Evolutionary conservation across 495 filamentous ascomycete genomes (phyloP).

Genomic region (Xylaria flabelliformis): DNA sequence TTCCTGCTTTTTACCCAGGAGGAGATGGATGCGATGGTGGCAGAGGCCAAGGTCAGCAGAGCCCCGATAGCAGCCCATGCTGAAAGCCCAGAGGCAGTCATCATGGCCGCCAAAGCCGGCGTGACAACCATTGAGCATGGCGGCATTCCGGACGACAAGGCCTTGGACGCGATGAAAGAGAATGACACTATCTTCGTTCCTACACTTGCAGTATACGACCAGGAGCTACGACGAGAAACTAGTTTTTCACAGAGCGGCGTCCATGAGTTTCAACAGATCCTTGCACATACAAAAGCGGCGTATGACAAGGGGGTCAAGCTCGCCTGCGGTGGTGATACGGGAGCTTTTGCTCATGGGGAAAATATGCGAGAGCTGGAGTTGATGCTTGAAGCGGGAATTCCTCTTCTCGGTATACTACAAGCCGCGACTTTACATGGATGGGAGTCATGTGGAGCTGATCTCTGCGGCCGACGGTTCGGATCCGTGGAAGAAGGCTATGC

Average conservation of each 20-base stretch:
- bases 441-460: slow-evolving; percentile 58
- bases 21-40: slow-evolving; percentile 60
- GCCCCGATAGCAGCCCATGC: slow-evolving; percentile 56
- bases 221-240: slow-evolving; percentile 16
- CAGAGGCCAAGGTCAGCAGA: slow-evolving; percentile 48
- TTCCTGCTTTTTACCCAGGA: slow-evolving; percentile 51
- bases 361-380: slow-evolving; percentile 58
- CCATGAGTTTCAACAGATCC: slow-evolving; percentile 25
- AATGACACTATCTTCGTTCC: slow-evolving; percentile 56
- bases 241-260: slow-evolving; percentile 16
- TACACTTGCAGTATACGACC: slow-evolving; percentile 53
- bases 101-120: slow-evolving; percentile 56
- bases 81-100: slow-evolving; percentile 47
- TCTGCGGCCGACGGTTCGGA: slow-evolving; percentile 56
- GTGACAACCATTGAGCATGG: slow-evolving; percentile 61
- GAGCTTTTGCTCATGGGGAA: slow-evolving; percentile 57
- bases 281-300: slow-evolving; percentile 43
- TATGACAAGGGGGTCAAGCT: slow-evolving; percentile 53
- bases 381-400: slow-evolving; percentile 57
- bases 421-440: slow-evolving; percentile 56
- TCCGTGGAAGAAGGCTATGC: slow-evolving; percentile 52
- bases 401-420: slow-evolving; percentile 53
- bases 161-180: slow-evolving; percentile 47
- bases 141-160: slow-evolving; percentile 46
- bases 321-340: slow-evolving; percentile 58